phyloP scores from a whole-genome alignment of 257 asterid genomes.

The Nicotiana paniculata region DNA sequence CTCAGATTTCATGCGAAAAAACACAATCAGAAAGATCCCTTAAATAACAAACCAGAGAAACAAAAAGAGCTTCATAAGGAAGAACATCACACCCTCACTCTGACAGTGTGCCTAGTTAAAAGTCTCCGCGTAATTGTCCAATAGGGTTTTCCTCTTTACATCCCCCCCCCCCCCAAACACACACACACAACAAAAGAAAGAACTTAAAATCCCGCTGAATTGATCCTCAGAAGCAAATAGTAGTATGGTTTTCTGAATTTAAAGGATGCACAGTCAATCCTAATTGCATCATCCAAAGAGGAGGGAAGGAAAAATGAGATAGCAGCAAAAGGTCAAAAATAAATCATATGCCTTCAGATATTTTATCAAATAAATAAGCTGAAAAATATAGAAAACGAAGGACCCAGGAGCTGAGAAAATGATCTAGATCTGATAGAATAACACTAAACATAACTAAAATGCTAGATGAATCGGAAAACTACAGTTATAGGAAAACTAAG shows the following conservation, averaged over 20 bases:
- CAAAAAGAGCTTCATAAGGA: background rate
- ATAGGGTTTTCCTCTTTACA: background rate
- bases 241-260: background rate
- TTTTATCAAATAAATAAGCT: background rate
- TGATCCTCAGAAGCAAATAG: background rate
- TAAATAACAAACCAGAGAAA: background rate
- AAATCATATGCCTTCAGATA: background rate
- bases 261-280: background rate
- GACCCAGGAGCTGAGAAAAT: background rate
- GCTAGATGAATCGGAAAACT: background rate
- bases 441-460: background rate
- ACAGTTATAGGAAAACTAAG: background rate
- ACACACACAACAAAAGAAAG: too few species aligned
- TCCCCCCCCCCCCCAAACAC: too few species aligned
- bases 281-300: background rate
- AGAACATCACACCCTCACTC: background rate
- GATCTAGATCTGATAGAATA: constrained; percentile 5
- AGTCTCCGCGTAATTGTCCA: background rate
- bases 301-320: background rate
- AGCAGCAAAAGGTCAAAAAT: background rate
- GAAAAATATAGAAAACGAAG: background rate
- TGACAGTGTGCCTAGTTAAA: background rate
- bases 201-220: background rate
- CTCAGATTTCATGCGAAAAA: background rate
- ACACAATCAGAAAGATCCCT: background rate